Conservation (phyloP, 345 rosid genomes). For the Populus simonii region DNA sequence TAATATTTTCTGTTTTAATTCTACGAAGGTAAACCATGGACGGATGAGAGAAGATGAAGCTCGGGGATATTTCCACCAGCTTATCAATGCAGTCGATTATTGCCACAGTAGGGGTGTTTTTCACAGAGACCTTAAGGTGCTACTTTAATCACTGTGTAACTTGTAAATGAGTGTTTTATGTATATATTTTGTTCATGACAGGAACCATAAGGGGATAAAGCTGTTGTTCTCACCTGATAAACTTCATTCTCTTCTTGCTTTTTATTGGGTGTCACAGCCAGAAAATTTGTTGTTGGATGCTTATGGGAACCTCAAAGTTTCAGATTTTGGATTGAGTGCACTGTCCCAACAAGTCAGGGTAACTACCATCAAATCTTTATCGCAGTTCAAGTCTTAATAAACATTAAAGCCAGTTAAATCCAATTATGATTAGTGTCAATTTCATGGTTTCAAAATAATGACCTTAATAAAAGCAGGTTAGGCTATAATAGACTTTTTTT, state of each 20-base stretch:
- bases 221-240: constrained; percentile 1
- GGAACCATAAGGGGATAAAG: background rate
- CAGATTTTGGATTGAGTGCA: constrained; percentile 98
- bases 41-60: constrained; percentile 91
- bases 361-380: constrained; percentile 21
- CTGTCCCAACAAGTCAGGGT: constrained; percentile 96
- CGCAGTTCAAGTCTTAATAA: background rate
- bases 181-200: background rate
- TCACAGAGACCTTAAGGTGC: constrained; percentile 96
- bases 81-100: constrained; percentile 86
- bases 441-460: background rate
- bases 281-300: constrained; percentile 88
- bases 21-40: constrained; percentile 78
- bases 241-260: constrained; percentile 5
- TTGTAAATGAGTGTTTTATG: background rate
- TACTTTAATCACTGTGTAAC: background rate
- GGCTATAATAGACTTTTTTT: background rate
- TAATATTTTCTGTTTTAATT: background rate
- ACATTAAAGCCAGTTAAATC: background rate
- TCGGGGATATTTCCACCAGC: constrained; percentile 92
- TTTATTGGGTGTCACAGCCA: constrained; percentile 52
- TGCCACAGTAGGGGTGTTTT: constrained; percentile 98
- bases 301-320: constrained; percentile 82
- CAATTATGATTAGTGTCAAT: background rate
- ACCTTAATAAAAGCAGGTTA: background rate